Base-by-base conservation (phyloP, 2,329 filamentous ascomycete species). In the Metarhizium guizhouense region DNA sequence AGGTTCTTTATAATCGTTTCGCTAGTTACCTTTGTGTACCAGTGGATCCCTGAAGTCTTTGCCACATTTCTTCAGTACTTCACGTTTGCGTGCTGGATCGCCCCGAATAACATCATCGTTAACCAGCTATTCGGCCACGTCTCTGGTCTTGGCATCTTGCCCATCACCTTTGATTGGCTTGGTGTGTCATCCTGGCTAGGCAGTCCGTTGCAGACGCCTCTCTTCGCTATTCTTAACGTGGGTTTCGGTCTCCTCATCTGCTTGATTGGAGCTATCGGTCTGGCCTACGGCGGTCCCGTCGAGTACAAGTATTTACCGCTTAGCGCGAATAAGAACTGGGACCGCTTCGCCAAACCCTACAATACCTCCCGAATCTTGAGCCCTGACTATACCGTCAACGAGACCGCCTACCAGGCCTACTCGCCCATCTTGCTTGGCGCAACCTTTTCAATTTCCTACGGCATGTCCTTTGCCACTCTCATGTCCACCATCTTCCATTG, bases 81-180 rank as follows among this genome's bases (percentile, higher is more conserved):
- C 62, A 77, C 79, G 7, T 83, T 80, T 67, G 70, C 78, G 14
- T 80, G 78, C 47, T 85, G 83, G 82, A 81, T 84, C 60, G 77
- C 76, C 14, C 84, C 84, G 3, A 74, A 84, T 36, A 84, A 79
- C 57, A 70, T 80, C 6, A 66, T 82, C 13, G 69, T 86, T 55
- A 87, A 87, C 64, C 83, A 86, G 64, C 62, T 87, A 4, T 86
- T 86, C 57, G 84, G 84, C 4, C 81, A 80, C 4, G 73, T 74
- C 53, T 79, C 78, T 3, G 83, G 84, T 0, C 69, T 86, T 4
- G 82, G 79, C 0, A 67, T 87, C 11, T 72, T 86, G 30, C 83
- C 83, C 7, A 76, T 86, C 6, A 84, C 82, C 0, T 82, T 87
- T 57, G 84, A 87, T 67, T 87, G 84, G 83, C 79, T 3, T 6